Percentiles rank a stretch among this genome's conserved stretches.
Conservation (phyloP, 179 eudicot species). For the Amaranthus tricolor region DNA sequence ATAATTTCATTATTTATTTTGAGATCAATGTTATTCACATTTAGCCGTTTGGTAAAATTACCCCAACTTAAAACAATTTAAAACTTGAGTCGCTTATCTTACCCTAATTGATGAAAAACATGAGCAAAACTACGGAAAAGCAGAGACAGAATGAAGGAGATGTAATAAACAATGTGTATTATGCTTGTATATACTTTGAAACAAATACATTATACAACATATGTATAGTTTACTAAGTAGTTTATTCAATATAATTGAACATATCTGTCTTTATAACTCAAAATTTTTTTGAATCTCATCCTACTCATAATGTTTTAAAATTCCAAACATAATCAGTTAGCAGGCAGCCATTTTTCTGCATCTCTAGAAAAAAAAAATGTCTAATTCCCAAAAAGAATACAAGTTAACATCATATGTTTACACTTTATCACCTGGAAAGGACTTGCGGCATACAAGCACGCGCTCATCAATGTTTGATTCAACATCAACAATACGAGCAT, state of each 20-base stretch:
- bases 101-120: background rate
- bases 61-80: too few relatives aligned
- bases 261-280: background rate
- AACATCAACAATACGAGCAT: conserved; percentile 78
- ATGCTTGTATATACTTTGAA: conserved; percentile 1
- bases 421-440: conserved; percentile 38
- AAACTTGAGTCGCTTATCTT: too few relatives aligned
- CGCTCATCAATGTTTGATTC: conserved; percentile 70
- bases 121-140: background rate
- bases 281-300: background rate
- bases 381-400: background rate
- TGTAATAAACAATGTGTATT: background rate
- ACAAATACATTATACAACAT: background rate
- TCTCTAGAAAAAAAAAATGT: background rate
- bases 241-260: background rate
- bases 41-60: too few relatives aligned
- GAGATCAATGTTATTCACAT: too few relatives aligned
- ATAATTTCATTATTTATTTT: too few relatives aligned
- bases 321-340: background rate
- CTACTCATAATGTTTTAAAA: background rate
- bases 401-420: conserved; percentile 16
- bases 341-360: background rate
- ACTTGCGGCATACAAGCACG: conserved; percentile 94
- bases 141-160: background rate
- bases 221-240: background rate